phyloP scores from a whole-genome alignment of 2,329 filamentous ascomycete genomes.

The Magnaporthiopsis poae region DNA sequence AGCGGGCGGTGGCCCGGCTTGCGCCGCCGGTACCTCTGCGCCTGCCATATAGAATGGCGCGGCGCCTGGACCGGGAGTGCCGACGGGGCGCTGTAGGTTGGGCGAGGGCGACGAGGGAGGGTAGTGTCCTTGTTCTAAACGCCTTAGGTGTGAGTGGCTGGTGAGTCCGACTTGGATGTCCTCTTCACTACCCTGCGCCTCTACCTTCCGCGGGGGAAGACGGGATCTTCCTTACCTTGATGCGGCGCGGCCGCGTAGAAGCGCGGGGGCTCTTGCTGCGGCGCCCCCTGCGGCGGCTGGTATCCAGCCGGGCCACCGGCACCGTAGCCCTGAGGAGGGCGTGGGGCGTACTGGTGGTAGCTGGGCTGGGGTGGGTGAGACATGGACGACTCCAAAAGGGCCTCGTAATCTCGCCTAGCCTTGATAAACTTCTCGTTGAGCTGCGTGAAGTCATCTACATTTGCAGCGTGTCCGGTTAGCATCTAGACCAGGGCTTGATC shows the following conservation, averaged over 20 bases:
- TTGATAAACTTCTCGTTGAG: slow-evolving; percentile 99
- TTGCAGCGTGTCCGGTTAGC: slow-evolving; percentile 16
- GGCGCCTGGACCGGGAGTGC: slow-evolving; percentile 37
- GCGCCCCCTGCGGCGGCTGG: slow-evolving; percentile 32
- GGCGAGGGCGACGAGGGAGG: slow-evolving; percentile 39
- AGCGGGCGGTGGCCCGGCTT: slow-evolving; percentile 23
- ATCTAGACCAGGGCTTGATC: neutral
- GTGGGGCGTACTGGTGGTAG: slow-evolving; percentile 56
- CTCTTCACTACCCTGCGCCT: neutral
- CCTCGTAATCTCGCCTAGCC: slow-evolving; percentile 89
- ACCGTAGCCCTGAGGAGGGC: slow-evolving; percentile 40
- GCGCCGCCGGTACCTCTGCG: slow-evolving; percentile 36
- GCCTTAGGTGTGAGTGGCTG: slow-evolving; percentile 13
- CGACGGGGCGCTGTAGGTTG: slow-evolving; percentile 45
- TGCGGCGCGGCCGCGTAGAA: slow-evolving; percentile 55
- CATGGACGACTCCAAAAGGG: slow-evolving; percentile 93
- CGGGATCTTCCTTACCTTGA: slow-evolving; percentile 27
- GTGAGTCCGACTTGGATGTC: neutral
- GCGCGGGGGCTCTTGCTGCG: slow-evolving; percentile 48
- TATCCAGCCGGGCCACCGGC: slow-evolving; percentile 25
- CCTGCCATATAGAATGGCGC: slow-evolving; percentile 60
- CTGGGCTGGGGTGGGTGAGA: slow-evolving; percentile 74
- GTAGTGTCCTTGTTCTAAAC: slow-evolving; percentile 33
- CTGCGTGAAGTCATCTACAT: slow-evolving; percentile 87
- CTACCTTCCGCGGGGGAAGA: no score